Evolutionary conservation across 2,329 filamentous ascomycete genomes (phyloP).

Genomic region (Paracoccidioides lutzii): DNA sequence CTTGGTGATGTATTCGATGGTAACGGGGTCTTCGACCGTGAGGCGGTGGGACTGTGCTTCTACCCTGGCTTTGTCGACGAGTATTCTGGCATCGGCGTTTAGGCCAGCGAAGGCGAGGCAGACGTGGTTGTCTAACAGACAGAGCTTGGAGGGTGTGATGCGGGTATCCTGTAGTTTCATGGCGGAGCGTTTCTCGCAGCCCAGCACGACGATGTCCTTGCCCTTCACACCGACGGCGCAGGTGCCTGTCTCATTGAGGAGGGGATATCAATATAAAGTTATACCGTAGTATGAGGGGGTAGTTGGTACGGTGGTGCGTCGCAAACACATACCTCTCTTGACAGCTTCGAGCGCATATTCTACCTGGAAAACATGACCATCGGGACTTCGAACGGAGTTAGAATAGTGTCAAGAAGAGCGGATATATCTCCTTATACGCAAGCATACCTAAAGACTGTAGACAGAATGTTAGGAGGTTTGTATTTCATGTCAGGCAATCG

Average conservation of each 20-base stretch:
- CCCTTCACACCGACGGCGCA: constrained; percentile 98
- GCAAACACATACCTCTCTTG: constrained; percentile 62
- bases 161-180: constrained; percentile 99
- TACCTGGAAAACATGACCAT: constrained; percentile 99
- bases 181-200: constrained; percentile 95
- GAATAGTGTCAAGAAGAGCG: constrained; percentile 13
- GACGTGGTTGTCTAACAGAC: constrained; percentile 87
- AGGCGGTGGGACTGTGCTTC: constrained; percentile 96
- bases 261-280: constrained; percentile 10
- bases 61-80: constrained; percentile 94
- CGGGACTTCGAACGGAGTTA: constrained; percentile 58
- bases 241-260: constrained; percentile 49
- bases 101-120: constrained; percentile 94
- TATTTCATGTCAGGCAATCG: constrained; percentile 23
- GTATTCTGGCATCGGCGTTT: constrained; percentile 93
- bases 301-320: constrained; percentile 9
- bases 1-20: constrained; percentile 99
- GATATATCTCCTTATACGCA: constrained; percentile 1
- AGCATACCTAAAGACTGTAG: constrained; percentile 65
- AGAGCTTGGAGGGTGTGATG: constrained; percentile 98
- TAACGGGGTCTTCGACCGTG: constrained; percentile 92
- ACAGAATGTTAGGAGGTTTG: background rate
- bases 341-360: constrained; percentile 98
- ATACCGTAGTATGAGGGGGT: constrained; percentile 11
- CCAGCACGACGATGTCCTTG: constrained; percentile 82